Evolutionary conservation across 257 asterid species (phyloP), one percentile per base, ranked within the genome.

Genomic region (Salvia miltiorrhiza): DNA sequence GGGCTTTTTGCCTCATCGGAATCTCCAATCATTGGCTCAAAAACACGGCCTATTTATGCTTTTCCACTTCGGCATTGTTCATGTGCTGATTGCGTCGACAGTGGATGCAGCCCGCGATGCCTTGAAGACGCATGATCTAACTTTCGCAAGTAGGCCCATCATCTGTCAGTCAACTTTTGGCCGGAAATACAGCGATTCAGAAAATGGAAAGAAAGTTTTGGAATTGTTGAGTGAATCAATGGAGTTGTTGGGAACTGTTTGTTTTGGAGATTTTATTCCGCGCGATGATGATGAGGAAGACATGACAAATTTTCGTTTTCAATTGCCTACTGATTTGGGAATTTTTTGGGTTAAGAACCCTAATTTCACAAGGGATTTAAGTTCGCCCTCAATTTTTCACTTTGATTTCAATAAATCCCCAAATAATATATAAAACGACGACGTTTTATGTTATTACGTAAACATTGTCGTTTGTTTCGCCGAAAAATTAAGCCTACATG

Each of bases 31-130:
- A 14, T 5, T 60, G 16, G 66, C 66, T 48, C 1, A 11, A 17
- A 60, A 60, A 19, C 50, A 60, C n/a, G 66, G 50, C 26, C 66
- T 50, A 5, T 9, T 60, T 1, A 60, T 60, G 66, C 66, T 60
- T 7, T 50, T 60, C 3, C 48, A 37, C 66, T 19, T 60, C 4
- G 66, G 66, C 50, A 9, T 19, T 13, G 17, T 20, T 11, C 66
- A 32, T 1, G 49, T 60, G n/a, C 10, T 60, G 1, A 19, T 60
- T 1, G 35, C 5, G 10, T 60, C 66, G 0, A 8, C 59, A 3
- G 33, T 33, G 2, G 59, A 21, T 1, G 7, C n/a, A 21, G 59
- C 59, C 16, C 59, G 16, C 0, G 59, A 21, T 1, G 23, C 21
- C 17, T 11, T 23, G 33, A 52, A 0, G 10, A 11, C 35, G 9